Percentiles rank a stretch among this genome's conserved stretches.
phyloP scores from a whole-genome alignment of 1,284 basidiomycete genomes.

The Puccinia polysora region DNA sequence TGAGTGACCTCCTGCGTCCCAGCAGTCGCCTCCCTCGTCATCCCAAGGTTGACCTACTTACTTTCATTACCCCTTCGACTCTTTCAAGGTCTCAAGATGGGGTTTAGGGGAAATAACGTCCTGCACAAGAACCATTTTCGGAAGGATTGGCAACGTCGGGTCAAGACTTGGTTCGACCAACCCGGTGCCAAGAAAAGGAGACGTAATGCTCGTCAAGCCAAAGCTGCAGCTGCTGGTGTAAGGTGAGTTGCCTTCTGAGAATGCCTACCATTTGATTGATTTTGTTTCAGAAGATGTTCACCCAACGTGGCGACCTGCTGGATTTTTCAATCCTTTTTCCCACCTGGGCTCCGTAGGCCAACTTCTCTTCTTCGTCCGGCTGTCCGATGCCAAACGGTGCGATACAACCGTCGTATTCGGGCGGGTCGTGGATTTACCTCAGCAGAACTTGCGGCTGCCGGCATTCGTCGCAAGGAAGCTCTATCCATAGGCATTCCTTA shows the following conservation, averaged over 20 bases:
- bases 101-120: conserved; percentile 57
- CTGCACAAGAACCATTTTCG: conserved; percentile 92
- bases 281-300: neutral
- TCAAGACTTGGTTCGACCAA: conserved; percentile 98
- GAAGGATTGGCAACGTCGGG: conserved; percentile 87
- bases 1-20: too few species aligned
- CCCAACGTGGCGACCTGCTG: too few species aligned
- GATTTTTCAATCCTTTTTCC: neutral
- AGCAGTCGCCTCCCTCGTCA: too few species aligned
- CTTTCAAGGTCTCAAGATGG: too few species aligned
- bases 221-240: conserved; percentile 85
- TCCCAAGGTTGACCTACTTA: too few species aligned
- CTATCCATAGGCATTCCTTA: conserved; percentile 88
- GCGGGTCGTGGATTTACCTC: conserved; percentile 96
- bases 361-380: conserved; percentile 89
- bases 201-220: conserved; percentile 84
- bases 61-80: too few species aligned
- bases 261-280: too few species aligned
- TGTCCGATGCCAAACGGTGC: conserved; percentile 90
- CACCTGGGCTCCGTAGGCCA: conserved; percentile 62
- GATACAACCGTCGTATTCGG: conserved; percentile 97
- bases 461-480: conserved; percentile 89
- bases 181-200: conserved; percentile 95
- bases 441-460: conserved; percentile 92
- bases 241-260: conserved; percentile 51